Evolutionary conservation across 371 early-diverging fungal species (phyloP).

Genomic region (Zancudomyces culisetae): DNA sequence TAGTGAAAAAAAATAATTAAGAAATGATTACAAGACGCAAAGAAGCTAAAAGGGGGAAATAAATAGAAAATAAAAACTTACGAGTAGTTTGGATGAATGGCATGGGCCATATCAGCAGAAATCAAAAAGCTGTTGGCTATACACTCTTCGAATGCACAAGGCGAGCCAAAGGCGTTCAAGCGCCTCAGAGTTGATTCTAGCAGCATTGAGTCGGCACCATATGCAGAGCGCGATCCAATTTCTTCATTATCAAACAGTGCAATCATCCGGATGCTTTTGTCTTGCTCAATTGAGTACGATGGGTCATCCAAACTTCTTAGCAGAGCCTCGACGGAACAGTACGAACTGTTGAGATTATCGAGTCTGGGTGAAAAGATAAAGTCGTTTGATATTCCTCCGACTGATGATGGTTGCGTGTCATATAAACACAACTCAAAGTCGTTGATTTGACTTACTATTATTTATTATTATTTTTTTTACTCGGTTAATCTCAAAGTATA

Average conservation of each 20-base stretch:
- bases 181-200: constrained; percentile 53
- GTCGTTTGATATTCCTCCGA: constrained; percentile 80
- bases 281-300: constrained; percentile 29
- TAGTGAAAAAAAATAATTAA: no score
- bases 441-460: no score
- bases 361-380: constrained; percentile 84
- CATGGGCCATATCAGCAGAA: constrained; percentile 91
- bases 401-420: constrained; percentile 59
- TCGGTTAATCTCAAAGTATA: no score
- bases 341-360: constrained; percentile 91
- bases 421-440: constrained; percentile 92
- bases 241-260: constrained; percentile 96
- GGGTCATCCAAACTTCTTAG: constrained; percentile 25
- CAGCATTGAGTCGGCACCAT: constrained; percentile 86
- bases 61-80: constrained; percentile 4
- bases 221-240: constrained; percentile 84
- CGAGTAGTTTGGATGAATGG: constrained; percentile 74
- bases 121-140: constrained; percentile 71
- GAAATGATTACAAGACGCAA: no score
- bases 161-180: constrained; percentile 17
- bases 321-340: constrained; percentile 41
- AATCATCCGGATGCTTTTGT: constrained; percentile 58
- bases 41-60: background rate
- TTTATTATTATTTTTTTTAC: no score
- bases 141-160: constrained; percentile 52